These are phyloP conservation scores for Diacronema lutheri DNA, from an alignment of 78 protist genomes.

Conservation along the genomic window DNA sequence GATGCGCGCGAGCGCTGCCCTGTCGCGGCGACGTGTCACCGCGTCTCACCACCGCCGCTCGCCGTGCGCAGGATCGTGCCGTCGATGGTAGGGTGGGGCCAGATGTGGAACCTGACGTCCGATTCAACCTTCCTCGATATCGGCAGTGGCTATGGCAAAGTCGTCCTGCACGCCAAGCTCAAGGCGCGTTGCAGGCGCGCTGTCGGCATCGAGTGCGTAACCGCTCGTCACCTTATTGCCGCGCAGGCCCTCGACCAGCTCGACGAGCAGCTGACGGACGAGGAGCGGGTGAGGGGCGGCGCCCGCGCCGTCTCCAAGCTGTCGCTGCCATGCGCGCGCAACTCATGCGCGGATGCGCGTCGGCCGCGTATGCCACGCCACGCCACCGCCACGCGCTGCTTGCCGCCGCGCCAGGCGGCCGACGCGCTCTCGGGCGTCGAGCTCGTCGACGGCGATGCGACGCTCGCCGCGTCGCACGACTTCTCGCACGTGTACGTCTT, in stretches of 20 bases:
- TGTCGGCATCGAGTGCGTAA: constrained; percentile 23
- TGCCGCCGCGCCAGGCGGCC: too few species aligned
- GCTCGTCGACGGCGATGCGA: neutral
- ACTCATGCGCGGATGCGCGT: too few species aligned
- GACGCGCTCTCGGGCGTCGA: neutral
- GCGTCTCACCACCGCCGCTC: too few species aligned
- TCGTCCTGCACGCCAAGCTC: neutral
- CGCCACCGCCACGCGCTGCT: too few species aligned
- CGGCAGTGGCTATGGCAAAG: constrained; percentile 12
- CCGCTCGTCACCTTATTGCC: neutral
- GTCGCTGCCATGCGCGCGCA: too few species aligned
- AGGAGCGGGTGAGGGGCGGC: neutral
- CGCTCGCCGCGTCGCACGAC: neutral
- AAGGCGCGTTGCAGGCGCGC: neutral
- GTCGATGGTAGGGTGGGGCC: neutral
- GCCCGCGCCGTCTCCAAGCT: too few species aligned
- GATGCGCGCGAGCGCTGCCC: too few species aligned
- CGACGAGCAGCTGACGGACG: neutral
- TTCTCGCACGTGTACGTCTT: neutral
- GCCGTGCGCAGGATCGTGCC: neutral
- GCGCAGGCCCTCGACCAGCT: neutral
- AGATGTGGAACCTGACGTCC: neutral
- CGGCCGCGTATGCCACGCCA: too few species aligned
- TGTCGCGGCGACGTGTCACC: too few species aligned
- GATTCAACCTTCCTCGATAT: neutral